Base-by-base conservation (phyloP, 1,139 yeast genomes). In the Taphrina wiesneri region DNA sequence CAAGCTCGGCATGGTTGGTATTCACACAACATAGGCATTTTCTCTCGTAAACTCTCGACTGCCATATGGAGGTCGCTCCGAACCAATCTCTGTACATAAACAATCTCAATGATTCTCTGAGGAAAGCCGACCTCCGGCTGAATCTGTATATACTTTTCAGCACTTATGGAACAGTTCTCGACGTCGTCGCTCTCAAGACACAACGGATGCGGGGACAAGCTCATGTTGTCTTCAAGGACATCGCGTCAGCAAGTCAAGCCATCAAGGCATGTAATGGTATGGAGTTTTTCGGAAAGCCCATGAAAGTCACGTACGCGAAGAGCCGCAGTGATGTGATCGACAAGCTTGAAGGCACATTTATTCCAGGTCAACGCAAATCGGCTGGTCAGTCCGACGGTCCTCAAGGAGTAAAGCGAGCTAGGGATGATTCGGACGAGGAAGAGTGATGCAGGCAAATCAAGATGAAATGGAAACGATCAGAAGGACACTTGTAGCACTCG, bases 131-230 rank as follows among this genome's bases (percentile, higher is more conserved):
- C 21, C 76, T 90, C 39, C 83, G 82, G 68, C 70, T 73, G 1
- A 79, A 78, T 13, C 78, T 90, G 7, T 70, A 71, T 3, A 72
- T 75, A 1, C 69, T 80, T 1, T 86, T 86, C 62, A 73, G 75
- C 2, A 74, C 79, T 15, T 84, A 79, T 73, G 88, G 89, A 0
- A 74, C 77, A 0, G 79, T 88, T 0, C 70, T 81, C 15, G 84
- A 83, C 51, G 77, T 90, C 6, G 80, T 84, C 0, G 85, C 91
- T 0, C 86, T 85, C 69, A 82, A 82, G 70, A 86, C 85, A 71
- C 73, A 88, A 30, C 79, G 79, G 70, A 80, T 85, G 79, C 79
- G 92, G 49, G 96, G 96, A 0, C 95, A 88, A 74, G 96, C 95
- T 0, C 90, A 88, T 77, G 75, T 90, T 0, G 81, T 84, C 4